Conservation (phyloP, 169 alveolate species). For the Plasmodium gonderi region DNA sequence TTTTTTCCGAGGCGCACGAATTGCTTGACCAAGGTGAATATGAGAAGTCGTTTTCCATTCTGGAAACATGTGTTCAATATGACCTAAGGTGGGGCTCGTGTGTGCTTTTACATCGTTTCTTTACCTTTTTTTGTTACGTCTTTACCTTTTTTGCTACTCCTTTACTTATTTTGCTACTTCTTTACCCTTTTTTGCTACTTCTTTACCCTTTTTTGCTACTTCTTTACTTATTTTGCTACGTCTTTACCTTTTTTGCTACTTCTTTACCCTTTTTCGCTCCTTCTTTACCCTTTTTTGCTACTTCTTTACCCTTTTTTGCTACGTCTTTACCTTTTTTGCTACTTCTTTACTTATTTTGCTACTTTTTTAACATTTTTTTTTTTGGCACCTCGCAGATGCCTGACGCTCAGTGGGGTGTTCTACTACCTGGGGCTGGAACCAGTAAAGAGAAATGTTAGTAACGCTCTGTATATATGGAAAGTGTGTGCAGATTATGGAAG, state of each 20-base stretch:
- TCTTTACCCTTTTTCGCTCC: too few species aligned
- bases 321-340: too few species aligned
- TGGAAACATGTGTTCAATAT: conserved; percentile 48
- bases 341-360: too few species aligned
- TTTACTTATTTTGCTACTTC: too few species aligned
- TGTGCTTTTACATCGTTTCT: background rate
- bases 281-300: too few species aligned
- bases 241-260: too few species aligned
- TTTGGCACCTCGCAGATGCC: conserved; percentile 23
- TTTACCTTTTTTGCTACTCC: too few species aligned
- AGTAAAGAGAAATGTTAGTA: conserved; percentile 29
- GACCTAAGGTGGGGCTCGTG: conserved; percentile 32
- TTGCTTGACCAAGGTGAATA: conserved; percentile 46
- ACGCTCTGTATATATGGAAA: conserved; percentile 65
- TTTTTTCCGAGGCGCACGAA: conserved; percentile 51
- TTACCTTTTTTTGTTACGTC: too few species aligned
- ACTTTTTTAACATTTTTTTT: too few species aligned
- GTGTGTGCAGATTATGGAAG: conserved; percentile 67
- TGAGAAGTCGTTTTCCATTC: conserved; percentile 25
- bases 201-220: too few species aligned
- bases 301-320: background rate
- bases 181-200: too few species aligned
- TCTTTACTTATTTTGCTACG: too few species aligned
- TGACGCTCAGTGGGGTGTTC: conserved; percentile 55
- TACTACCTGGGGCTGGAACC: conserved; percentile 59